Conservation (phyloP, 441 rosid species). For the Syzygium malaccense region DNA sequence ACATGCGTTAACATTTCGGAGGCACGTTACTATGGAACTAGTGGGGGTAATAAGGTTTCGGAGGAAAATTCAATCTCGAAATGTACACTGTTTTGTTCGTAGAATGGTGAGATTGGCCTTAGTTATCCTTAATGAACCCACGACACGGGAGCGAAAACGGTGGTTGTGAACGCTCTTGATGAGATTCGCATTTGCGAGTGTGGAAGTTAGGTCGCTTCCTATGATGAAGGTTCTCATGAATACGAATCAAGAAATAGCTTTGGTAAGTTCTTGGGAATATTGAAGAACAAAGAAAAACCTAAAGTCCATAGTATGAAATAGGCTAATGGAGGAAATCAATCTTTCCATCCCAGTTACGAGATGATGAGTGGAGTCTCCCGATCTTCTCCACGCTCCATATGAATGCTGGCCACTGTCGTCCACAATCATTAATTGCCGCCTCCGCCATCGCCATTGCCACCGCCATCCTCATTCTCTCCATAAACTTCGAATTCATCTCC, state of each 20-base stretch:
- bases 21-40: neutral
- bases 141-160: neutral
- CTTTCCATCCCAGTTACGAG: neutral
- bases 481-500: neutral
- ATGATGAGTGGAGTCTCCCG: neutral
- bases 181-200: neutral
- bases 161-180: neutral
- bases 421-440: neutral
- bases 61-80: neutral
- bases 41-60: neutral
- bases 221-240: neutral
- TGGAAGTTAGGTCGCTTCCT: neutral
- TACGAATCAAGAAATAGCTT: neutral
- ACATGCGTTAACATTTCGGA: neutral
- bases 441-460: rapidly evolving
- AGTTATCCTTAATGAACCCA: too few relatives aligned
- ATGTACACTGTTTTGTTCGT: neutral
- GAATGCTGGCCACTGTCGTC: neutral
- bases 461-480: neutral
- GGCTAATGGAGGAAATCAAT: neutral
- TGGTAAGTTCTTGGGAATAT: neutral
- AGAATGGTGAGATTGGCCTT: neutral
- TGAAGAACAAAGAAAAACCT: neutral
- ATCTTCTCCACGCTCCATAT: neutral
- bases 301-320: neutral